These are phyloP conservation scores for Coniochaeta sp. DNA, from an alignment of 2,329 filamentous ascomycete genomes.

Conservation along the genomic window DNA sequence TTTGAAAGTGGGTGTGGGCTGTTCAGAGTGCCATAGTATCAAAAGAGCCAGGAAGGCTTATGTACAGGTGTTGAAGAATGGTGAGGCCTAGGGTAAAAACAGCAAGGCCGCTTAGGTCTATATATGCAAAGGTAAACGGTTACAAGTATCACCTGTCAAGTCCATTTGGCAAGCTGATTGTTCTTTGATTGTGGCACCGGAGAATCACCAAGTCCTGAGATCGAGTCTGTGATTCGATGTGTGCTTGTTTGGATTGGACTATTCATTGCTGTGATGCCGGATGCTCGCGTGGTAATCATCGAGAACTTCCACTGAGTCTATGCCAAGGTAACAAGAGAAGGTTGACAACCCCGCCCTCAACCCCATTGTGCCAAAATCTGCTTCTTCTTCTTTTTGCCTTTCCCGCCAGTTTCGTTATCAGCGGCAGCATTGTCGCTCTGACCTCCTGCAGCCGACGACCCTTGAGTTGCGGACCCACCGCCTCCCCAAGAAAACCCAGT, in stretches of 20 bases:
- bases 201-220: background rate
- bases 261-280: background rate
- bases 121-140: background rate
- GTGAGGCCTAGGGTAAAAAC: background rate
- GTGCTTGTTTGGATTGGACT: background rate
- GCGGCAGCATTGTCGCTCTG: constrained; percentile 8
- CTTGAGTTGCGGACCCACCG: constrained; percentile 11
- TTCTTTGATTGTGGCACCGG: background rate
- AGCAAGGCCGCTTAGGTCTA: background rate
- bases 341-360: constrained; percentile 17
- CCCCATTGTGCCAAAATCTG: constrained; percentile 57
- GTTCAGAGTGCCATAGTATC: background rate
- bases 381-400: constrained; percentile 55
- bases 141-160: background rate
- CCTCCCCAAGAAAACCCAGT: constrained; percentile 49
- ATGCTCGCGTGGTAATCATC: background rate
- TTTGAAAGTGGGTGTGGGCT: background rate
- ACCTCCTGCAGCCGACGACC: background rate
- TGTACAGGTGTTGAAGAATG: no score
- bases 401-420: constrained; percentile 20
- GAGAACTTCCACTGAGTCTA: background rate
- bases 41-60: no score
- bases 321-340: background rate
- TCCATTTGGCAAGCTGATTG: background rate
- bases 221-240: background rate